These are phyloP conservation scores for Ustilago shanxiensis DNA, from an alignment of 1,284 basidiomycete species.

Conservation along the genomic window DNA sequence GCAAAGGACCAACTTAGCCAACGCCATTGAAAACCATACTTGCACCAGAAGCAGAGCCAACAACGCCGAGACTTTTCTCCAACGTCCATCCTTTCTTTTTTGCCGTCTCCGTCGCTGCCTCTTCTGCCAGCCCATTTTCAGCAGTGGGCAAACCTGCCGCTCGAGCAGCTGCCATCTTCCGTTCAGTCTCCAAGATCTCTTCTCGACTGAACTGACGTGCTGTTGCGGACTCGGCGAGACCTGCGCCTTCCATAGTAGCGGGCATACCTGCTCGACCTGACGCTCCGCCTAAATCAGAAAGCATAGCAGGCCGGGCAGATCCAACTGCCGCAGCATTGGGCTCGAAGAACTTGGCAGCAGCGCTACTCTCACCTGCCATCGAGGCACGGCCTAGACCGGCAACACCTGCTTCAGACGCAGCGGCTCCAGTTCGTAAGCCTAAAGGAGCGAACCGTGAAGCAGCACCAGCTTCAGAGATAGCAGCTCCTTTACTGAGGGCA, in stretches of 20 bases:
- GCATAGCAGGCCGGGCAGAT: slow-evolving; percentile 15
- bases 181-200: background rate
- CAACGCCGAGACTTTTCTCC: background rate
- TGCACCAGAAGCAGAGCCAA: slow-evolving; percentile 16
- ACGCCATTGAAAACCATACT: slow-evolving; percentile 28
- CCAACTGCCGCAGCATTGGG: background rate
- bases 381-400: slow-evolving; percentile 9
- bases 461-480: background rate
- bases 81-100: background rate
- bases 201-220: background rate
- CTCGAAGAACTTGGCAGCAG: background rate
- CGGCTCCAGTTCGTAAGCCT: slow-evolving; percentile 1
- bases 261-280: background rate
- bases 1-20: slow-evolving; percentile 1
- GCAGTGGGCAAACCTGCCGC: background rate
- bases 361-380: background rate
- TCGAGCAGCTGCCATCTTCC: background rate
- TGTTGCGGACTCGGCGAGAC: background rate
- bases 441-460: background rate
- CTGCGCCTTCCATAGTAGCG: background rate
- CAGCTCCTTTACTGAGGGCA: no score
- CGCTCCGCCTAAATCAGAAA: slow-evolving; percentile 3
- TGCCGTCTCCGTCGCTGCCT: background rate
- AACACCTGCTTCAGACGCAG: slow-evolving; percentile 8
- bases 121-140: background rate